Conservation (phyloP, 306 rosid species). For the Rubus idaeus region DNA sequence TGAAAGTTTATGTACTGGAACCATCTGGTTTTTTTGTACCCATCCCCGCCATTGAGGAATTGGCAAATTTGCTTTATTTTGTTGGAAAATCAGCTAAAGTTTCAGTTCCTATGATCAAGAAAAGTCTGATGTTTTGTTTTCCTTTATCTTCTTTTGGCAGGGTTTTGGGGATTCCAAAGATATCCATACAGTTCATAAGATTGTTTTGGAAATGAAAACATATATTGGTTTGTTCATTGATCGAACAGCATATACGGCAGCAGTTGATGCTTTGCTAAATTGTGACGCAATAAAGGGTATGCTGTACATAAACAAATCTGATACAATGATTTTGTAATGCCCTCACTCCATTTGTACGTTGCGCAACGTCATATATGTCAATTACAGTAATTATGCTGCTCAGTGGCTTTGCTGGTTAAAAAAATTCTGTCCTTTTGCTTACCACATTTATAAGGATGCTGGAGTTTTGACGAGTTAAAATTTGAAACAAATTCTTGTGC, state of each 20-base stretch:
- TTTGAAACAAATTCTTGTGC: neutral
- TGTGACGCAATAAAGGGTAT: constrained; percentile 71
- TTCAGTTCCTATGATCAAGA: neutral
- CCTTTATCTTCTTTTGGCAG: constrained; percentile 37
- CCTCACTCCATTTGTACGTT: neutral
- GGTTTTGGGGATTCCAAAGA: constrained; percentile 70
- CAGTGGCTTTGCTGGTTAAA: neutral
- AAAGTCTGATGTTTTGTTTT: neutral
- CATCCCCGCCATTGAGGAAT: neutral
- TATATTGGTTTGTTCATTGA: constrained; percentile 47
- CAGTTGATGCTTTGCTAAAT: constrained; percentile 64
- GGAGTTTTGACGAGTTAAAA: neutral
- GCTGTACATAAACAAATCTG: constrained; percentile 3
- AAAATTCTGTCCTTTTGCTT: neutral
- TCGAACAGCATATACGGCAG: constrained; percentile 83
- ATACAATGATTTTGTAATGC: neutral
- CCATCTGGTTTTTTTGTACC: neutral
- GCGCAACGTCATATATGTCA: neutral
- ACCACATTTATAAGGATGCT: neutral
- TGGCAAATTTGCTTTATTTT: neutral
- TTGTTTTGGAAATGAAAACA: constrained; percentile 76
- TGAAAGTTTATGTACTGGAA: neutral
- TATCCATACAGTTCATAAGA: constrained; percentile 50
- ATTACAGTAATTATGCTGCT: neutral
- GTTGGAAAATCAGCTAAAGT: neutral